Evolutionary conservation across 148 eudicot species (phyloP), one percentile per base, ranked within the genome.

Genomic region (Camellia japonica): DNA sequence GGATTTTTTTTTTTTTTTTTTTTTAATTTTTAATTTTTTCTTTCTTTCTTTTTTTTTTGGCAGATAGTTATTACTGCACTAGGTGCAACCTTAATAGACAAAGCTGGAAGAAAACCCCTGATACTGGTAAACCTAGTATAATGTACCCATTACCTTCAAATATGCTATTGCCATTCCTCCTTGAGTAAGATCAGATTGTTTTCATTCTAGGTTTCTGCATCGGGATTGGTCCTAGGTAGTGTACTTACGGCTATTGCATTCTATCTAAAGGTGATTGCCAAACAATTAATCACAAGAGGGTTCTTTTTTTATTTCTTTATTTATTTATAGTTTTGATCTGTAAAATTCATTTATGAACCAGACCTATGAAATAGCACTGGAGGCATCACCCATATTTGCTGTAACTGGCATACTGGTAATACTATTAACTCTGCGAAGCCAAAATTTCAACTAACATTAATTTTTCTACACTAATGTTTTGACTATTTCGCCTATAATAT

Each of bases 371-470:
- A 60, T 84, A 83, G 92, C 90, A 80, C 75, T 69, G 16, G 74
- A 80, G 30, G 92, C 94, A 71, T 85, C 87, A 52, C 91, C 97
- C 13, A 73, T 86, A 61, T 88, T 95, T 19, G 97, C 97, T 80
- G 91, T 93, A 60, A 72, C 90, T 3, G 97, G 99, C 83, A 87
- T 95, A 85, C 86, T 95, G 94, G 99, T 95, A 93, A 75, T 82
- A 63, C 58, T 51, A 43, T 82, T 19, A 63, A 75, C 60, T 74
- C 38, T 62, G 12, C 23, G 1, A 70, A 47, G 38, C 68, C 30
- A 9, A 14, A 55, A 23, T 56, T 64, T 68, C 13, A 41, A 54
- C 42, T 47, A 14, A 43, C 23, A 55, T 68, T 41, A 61, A 4
- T 44, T 16, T 23, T 9, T 44, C n/a, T n/a, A 75, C 20, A 47